Conservation (phyloP, 73 alveolate species). For the Blepharisma japonicum region DNA sequence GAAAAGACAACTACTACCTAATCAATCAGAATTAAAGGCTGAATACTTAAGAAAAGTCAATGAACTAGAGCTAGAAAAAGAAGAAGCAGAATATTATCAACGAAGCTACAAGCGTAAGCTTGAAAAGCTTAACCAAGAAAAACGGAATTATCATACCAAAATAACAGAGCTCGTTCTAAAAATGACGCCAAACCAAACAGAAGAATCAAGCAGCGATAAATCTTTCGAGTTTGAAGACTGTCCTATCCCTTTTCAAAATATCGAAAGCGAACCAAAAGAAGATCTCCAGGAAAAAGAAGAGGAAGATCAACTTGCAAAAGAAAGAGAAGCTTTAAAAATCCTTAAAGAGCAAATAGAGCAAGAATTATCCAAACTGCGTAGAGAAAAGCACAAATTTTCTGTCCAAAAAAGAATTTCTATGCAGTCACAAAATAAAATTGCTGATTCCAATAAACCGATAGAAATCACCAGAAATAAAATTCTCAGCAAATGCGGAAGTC, state of each 20-base stretch:
- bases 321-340: not conserved
- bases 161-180: not conserved
- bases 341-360: not conserved
- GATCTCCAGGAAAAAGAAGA: not conserved
- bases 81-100: not conserved
- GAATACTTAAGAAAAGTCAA: not conserved
- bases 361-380: not conserved
- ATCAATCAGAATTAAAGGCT: not conserved
- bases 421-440: not conserved
- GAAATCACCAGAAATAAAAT: too few relatives aligned
- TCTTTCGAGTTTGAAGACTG: not conserved
- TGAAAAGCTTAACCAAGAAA: not conserved
- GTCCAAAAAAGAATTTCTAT: not conserved
- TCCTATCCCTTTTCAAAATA: too few relatives aligned
- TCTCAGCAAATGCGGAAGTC: too few relatives aligned
- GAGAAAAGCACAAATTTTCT: constrained; percentile 15
- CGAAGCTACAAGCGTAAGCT: not conserved
- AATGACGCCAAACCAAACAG: constrained; percentile 20
- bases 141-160: not conserved
- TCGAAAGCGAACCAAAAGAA: too few relatives aligned
- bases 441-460: not conserved
- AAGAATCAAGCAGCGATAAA: not conserved
- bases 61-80: not conserved
- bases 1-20: not conserved
- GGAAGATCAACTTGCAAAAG: not conserved